Conservation (phyloP, 2,329 filamentous ascomycete species). For the Alternaria ethzedia region DNA sequence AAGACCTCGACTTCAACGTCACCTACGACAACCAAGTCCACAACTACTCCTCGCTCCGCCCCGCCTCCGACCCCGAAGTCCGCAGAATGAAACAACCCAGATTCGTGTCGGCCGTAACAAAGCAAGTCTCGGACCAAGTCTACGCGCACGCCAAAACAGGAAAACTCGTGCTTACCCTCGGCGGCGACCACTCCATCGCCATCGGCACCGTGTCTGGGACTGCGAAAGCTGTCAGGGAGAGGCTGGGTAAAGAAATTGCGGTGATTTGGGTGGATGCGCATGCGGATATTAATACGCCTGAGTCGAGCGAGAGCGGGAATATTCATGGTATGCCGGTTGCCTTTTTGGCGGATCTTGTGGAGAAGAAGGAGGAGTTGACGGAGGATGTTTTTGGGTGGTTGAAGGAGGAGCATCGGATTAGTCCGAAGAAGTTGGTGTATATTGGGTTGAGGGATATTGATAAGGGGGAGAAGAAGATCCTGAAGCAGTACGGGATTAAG, state of each 20-base stretch:
- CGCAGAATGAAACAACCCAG: constrained; percentile 94
- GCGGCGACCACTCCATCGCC: constrained; percentile 95
- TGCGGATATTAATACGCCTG: constrained; percentile 95
- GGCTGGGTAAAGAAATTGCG: constrained; percentile 81
- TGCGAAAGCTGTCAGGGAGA: constrained; percentile 83
- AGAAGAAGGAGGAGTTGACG: constrained; percentile 67
- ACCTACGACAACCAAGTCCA: constrained; percentile 84
- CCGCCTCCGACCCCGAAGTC: constrained; percentile 65
- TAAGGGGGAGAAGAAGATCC: constrained; percentile 87
- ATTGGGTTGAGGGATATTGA: constrained; percentile 96
- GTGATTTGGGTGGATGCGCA: constrained; percentile 99
- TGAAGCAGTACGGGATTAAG: constrained; percentile 88
- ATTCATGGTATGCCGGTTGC: constrained; percentile 98
- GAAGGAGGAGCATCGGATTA: constrained; percentile 72
- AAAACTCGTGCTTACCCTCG: constrained; percentile 88
- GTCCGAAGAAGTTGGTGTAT: constrained; percentile 87
- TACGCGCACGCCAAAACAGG: constrained; percentile 85
- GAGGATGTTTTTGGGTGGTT: constrained; percentile 92
- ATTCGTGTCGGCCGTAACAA: constrained; percentile 83
- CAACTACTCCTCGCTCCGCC: constrained; percentile 77
- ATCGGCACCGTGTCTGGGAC: constrained; percentile 91
- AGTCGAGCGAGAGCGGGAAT: constrained; percentile 88
- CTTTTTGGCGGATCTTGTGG: constrained; percentile 86
- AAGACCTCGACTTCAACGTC: constrained; percentile 88
- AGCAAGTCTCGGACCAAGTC: constrained; percentile 79